Conservation (phyloP, 768 basidiomycete genomes). For the Mycena crocata region DNA sequence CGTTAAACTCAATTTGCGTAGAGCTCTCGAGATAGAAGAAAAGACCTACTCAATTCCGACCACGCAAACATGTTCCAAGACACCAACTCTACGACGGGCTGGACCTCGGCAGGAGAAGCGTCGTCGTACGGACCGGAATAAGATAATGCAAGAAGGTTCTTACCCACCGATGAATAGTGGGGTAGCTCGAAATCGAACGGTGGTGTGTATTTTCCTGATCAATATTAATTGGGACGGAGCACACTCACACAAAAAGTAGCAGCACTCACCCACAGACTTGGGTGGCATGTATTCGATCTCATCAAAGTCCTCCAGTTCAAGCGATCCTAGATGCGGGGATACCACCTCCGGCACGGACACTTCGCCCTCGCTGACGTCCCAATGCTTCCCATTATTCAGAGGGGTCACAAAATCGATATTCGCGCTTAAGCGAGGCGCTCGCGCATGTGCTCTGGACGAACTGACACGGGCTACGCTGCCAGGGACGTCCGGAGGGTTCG, state of each 20-base stretch:
- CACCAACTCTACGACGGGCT: slow-evolving; percentile 36
- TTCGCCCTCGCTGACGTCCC: slow-evolving; percentile 6
- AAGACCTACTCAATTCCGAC: slow-evolving; percentile 41
- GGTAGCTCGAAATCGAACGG: slow-evolving; percentile 60
- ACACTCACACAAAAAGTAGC: background rate
- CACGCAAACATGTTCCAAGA: slow-evolving; percentile 43
- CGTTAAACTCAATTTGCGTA: background rate
- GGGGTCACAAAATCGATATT: background rate
- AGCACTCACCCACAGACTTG: background rate
- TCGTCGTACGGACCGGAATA: slow-evolving; percentile 49
- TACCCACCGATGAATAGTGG: slow-evolving; percentile 55
- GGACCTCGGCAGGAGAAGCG: slow-evolving; percentile 41
- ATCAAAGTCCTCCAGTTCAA: background rate
- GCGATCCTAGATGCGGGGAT: background rate
- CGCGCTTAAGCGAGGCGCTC: slow-evolving; percentile 1
- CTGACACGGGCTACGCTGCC: background rate
- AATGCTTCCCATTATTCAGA: background rate
- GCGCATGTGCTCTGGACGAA: background rate
- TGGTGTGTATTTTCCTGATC: slow-evolving; percentile 34
- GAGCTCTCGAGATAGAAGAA: background rate
- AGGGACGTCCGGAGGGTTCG: background rate
- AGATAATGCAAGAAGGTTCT: slow-evolving; percentile 46
- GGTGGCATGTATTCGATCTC: slow-evolving; percentile 8
- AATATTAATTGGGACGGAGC: background rate
- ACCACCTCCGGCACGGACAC: background rate